Conservation (phyloP, 2,329 filamentous ascomycete species). For the Pseudocercospora cruenta region DNA sequence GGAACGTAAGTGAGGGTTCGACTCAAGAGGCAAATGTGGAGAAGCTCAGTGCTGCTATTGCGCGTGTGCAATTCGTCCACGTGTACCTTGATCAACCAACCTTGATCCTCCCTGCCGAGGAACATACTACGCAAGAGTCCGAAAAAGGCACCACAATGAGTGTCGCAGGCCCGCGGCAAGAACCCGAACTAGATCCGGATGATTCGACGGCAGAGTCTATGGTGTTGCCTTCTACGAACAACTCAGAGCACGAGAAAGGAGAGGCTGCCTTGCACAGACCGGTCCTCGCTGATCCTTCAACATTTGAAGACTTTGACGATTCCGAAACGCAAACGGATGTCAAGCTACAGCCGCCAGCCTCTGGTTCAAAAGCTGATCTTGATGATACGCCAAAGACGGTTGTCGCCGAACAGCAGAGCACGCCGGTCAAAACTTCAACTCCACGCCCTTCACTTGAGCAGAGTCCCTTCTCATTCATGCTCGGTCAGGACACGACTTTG, state of each 20-base stretch:
- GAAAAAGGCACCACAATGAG: background rate
- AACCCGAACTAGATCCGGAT: background rate
- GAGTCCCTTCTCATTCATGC: constrained; percentile 31
- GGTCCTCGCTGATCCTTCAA: constrained; percentile 22
- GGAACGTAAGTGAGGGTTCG: constrained; percentile 37
- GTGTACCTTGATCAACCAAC: constrained; percentile 54
- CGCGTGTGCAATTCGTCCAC: constrained; percentile 56
- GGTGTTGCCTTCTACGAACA: background rate
- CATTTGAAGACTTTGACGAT: constrained; percentile 22
- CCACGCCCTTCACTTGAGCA: constrained; percentile 28
- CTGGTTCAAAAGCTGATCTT: background rate
- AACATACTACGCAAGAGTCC: constrained; percentile 25
- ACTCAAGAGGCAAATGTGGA: constrained; percentile 40
- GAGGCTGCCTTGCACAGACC: background rate
- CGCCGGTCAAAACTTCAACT: background rate
- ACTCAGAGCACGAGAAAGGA: background rate
- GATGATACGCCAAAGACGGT: background rate
- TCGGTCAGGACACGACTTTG: constrained; percentile 22
- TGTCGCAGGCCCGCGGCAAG: background rate
- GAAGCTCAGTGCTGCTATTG: constrained; percentile 52
- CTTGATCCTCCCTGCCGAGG: constrained; percentile 48
- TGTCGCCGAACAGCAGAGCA: background rate
- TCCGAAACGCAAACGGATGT: background rate
- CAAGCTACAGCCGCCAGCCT: background rate
- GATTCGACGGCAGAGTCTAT: background rate